phyloP scores from a whole-genome alignment of 306 rosid genomes.

The Lathyrus tuberosus region DNA sequence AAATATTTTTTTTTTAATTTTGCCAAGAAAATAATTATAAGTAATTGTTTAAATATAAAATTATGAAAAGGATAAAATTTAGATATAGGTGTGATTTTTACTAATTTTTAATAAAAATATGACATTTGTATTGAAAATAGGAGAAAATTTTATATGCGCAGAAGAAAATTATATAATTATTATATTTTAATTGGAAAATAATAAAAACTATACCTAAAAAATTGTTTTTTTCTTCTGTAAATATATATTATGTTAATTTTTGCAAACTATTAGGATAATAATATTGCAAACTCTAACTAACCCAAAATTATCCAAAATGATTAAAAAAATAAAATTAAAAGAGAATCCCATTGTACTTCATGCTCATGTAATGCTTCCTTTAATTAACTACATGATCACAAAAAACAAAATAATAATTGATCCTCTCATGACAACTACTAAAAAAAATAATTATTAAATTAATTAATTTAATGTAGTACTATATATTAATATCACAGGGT shows the following conservation, averaged over 20 bases:
- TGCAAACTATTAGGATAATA: neutral
- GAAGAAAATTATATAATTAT: too few relatives aligned
- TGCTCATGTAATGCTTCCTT: conserved; percentile 13
- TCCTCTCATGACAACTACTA: conserved; percentile 44
- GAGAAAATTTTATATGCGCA: too few relatives aligned
- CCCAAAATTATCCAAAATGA: neutral
- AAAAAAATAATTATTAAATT: conserved; percentile 13
- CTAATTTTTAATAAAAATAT: too few relatives aligned
- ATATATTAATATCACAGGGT: conserved; percentile 59
- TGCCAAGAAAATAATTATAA: neutral
- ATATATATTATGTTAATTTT: neutral
- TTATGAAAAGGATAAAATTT: too few relatives aligned
- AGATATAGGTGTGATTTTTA: too few relatives aligned
- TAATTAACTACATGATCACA: conserved; percentile 21
- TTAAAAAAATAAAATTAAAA: neutral
- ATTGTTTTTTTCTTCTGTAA: too few relatives aligned
- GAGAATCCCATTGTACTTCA: neutral
- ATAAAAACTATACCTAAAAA: too few relatives aligned
- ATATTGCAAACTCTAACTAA: neutral
- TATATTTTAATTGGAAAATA: too few relatives aligned
- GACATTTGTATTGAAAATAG: too few relatives aligned
- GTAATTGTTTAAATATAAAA: neutral
- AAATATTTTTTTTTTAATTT: too few relatives aligned
- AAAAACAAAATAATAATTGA: conserved; percentile 44
- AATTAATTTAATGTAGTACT: conserved; percentile 34